phyloP scores from a whole-genome alignment of 345 rosid genomes.

The Aquilaria malaccensis region DNA sequence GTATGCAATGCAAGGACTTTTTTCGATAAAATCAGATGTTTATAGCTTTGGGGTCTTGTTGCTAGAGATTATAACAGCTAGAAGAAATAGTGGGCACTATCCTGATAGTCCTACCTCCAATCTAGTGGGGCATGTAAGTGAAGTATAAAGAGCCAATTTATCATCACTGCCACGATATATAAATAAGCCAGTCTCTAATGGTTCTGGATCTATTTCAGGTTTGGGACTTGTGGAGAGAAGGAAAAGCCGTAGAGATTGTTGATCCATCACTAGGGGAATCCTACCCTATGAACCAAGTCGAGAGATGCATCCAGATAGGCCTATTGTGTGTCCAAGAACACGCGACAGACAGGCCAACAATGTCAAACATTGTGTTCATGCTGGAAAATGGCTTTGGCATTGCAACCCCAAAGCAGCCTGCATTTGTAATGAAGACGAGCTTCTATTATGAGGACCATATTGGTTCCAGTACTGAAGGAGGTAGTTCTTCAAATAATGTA shows the following conservation, averaged over 20 bases:
- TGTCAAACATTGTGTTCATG: slow-evolving; percentile 47
- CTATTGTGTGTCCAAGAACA: slow-evolving; percentile 58
- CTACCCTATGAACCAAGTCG: slow-evolving; percentile 18
- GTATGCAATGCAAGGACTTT: slow-evolving; percentile 56
- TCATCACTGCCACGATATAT: not conserved
- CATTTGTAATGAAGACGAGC: slow-evolving; percentile 21
- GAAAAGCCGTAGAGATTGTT: slow-evolving; percentile 21
- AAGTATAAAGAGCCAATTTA: too few species aligned
- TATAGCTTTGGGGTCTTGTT: slow-evolving; percentile 60
- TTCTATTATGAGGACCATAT: not conserved
- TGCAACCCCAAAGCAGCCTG: slow-evolving; percentile 42
- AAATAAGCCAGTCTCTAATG: not conserved
- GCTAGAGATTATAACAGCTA: slow-evolving; percentile 53
- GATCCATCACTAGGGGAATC: slow-evolving; percentile 22
- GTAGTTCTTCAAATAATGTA: slow-evolving; percentile 23
- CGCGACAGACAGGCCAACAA: slow-evolving; percentile 36
- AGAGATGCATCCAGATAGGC: slow-evolving; percentile 50
- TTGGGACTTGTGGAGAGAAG: slow-evolving; percentile 48
- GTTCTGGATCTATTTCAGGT: slow-evolving; percentile 18
- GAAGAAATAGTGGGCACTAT: slow-evolving; percentile 23
- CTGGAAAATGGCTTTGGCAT: slow-evolving; percentile 19
- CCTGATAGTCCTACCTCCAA: slow-evolving; percentile 20
- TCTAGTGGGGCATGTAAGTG: slow-evolving; percentile 53
- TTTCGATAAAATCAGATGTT: slow-evolving; percentile 64
- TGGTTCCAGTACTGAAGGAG: slow-evolving; percentile 8